phyloP scores from a whole-genome alignment of 306 rosid genomes.

The Gastrolobium bilobum region DNA sequence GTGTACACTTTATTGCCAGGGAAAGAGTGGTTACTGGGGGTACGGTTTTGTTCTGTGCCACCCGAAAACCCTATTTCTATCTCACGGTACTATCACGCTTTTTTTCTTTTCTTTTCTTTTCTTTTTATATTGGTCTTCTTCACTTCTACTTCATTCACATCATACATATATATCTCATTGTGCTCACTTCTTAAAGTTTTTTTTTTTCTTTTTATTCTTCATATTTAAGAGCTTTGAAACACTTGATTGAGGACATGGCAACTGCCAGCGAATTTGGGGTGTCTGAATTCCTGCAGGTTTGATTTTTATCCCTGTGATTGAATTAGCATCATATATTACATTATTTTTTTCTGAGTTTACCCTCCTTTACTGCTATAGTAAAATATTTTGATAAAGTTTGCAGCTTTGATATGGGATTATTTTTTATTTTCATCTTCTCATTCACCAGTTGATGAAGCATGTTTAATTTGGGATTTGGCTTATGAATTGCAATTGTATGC shows the following conservation, averaged over 20 bases:
- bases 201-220: background rate
- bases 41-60: constrained; percentile 33
- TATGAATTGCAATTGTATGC: background rate
- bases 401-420: background rate
- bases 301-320: constrained; percentile 7
- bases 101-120: no score
- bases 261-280: constrained; percentile 62
- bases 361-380: background rate
- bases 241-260: constrained; percentile 55
- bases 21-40: background rate
- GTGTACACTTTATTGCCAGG: constrained; percentile 1
- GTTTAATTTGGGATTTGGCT: background rate
- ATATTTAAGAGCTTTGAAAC: constrained; percentile 24
- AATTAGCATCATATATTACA: background rate
- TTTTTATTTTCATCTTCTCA: background rate
- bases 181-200: background rate
- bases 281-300: constrained; percentile 68
- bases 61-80: background rate
- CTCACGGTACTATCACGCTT: background rate
- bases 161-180: background rate
- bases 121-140: background rate
- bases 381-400: constrained; percentile 17
- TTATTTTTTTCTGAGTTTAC: background rate
- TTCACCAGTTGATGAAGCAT: background rate
- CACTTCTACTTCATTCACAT: background rate